Evolutionary conservation across 73 alveolate species (phyloP), one percentile per base, ranked within the genome.

Genomic region (Symbiodinium pilosum): DNA sequence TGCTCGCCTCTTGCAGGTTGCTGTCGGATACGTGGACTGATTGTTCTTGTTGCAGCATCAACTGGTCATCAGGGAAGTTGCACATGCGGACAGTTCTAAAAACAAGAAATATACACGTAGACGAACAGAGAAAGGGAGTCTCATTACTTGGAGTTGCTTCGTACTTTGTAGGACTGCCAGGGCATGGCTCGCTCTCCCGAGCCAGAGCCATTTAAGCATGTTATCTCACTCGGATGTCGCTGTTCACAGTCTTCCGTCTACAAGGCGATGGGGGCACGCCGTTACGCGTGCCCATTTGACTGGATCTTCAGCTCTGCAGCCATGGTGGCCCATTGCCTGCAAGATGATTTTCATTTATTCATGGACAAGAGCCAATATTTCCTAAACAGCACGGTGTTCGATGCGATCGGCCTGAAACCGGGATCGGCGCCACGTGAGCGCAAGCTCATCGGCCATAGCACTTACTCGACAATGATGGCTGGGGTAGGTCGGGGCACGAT

Each of bases 151-250:
- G n/a, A n/a, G n/a, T n/a, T n/a, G n/a, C n/a, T n/a, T n/a, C n/a
- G n/a, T n/a, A n/a, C n/a, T n/a, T n/a, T n/a, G n/a, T n/a, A n/a
- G n/a, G n/a, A n/a, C n/a, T n/a, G n/a, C n/a, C n/a, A n/a, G n/a
- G n/a, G n/a, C n/a, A n/a, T n/a, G n/a, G n/a, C n/a, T n/a, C n/a
- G n/a, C n/a, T n/a, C n/a, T n/a, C n/a, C n/a, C n/a, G 59, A 47
- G 59, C 21, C 44, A 28, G 51, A 51, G 52, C 64, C 92, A 3
- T 59, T 93, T 43, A 21, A 32, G 73, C 92, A 93, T n/a, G 93
- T 93, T 68, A 77, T 93, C 87, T 93, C 98, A 24, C 85, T 93
- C 38, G 98, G 98, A 84, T 93, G 98, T 68, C 91, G 98, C 56
- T 93, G 98, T 32, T 77, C 98, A 30, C 92, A 73, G 43, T 88